These are phyloP conservation scores for Ceratobasidium sp. DNA, from an alignment of 1,284 basidiomycete species.

Conservation along the genomic window DNA sequence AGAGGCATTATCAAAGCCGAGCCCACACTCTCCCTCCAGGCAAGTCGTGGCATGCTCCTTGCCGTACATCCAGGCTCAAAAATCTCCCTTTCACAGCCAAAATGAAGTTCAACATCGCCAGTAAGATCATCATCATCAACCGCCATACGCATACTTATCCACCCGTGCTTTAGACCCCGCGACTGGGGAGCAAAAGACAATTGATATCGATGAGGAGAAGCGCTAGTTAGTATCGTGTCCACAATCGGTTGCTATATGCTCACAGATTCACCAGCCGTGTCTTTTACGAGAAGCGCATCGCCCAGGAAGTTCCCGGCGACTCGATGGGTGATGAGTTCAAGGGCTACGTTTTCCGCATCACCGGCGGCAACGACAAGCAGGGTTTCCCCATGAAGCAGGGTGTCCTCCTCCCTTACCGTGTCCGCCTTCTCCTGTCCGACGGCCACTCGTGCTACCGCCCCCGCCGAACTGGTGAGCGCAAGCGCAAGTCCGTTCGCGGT, in stretches of 20 bases:
- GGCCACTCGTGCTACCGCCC: slow-evolving; percentile 98
- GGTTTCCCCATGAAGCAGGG: slow-evolving; percentile 99
- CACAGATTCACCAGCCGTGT: slow-evolving; percentile 65
- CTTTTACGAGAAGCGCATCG: slow-evolving; percentile 97
- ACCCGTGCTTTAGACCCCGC: slow-evolving; percentile 70
- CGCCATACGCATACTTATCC: slow-evolving; percentile 44
- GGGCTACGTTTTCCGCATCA: slow-evolving; percentile 95
- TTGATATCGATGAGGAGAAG: slow-evolving; percentile 94
- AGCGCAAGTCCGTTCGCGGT: slow-evolving; percentile 97
- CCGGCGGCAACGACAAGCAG: slow-evolving; percentile 96
- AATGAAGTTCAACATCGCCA: slow-evolving; percentile 99
- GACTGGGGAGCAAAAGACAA: slow-evolving; percentile 95
- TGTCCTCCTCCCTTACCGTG: slow-evolving; percentile 94
- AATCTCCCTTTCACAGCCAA: slow-evolving; percentile 44
- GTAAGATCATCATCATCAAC: slow-evolving; percentile 59
- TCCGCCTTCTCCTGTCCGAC: slow-evolving; percentile 90
- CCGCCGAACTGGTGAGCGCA: slow-evolving; percentile 94
- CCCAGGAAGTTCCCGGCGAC: slow-evolving; percentile 94
- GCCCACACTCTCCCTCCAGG: slow-evolving; percentile 21
- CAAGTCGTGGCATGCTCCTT: neutral
- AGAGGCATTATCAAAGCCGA: slow-evolving; percentile 26
- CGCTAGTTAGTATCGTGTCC: slow-evolving; percentile 66
- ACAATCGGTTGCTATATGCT: neutral
- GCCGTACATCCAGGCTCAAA: neutral
- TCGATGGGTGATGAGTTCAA: slow-evolving; percentile 95